Evolutionary conservation across 1,284 basidiomycete genomes (phyloP).

Genomic region (Cutaneotrichosporon cavernicola): DNA sequence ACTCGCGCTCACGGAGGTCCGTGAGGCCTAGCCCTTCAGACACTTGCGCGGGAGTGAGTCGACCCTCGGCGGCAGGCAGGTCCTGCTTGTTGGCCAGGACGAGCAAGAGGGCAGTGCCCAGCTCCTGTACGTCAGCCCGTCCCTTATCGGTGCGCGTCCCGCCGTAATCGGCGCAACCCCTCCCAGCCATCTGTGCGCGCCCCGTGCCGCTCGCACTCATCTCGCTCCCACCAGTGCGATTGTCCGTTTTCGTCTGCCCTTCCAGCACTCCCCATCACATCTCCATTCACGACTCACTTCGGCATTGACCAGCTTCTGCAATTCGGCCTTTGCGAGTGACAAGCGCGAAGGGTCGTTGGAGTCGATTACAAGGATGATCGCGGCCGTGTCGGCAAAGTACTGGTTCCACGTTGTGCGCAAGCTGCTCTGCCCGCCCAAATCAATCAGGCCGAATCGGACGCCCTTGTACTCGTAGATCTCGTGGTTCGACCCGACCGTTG

Average conservation of each 20-base stretch:
- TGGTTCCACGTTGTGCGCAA: slow-evolving; percentile 53
- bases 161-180: not conserved
- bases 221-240: not conserved
- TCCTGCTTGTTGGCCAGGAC: slow-evolving; percentile 59
- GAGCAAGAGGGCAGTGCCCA: slow-evolving; percentile 53
- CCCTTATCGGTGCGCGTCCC: not conserved
- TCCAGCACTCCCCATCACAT: not conserved
- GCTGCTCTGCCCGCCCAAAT: slow-evolving; percentile 56
- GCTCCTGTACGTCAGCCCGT: slow-evolving; percentile 33
- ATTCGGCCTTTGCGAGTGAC: slow-evolving; percentile 53
- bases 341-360: slow-evolving; percentile 56
- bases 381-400: slow-evolving; percentile 54
- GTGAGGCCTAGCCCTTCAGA: slow-evolving; percentile 56
- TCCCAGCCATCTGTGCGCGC: not conserved
- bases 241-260: not conserved
- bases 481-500: slow-evolving; percentile 56
- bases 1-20: slow-evolving; percentile 55
- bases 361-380: slow-evolving; percentile 58
- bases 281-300: slow-evolving; percentile 37
- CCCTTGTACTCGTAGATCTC: slow-evolving; percentile 57
- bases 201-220: not conserved
- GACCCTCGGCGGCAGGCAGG: slow-evolving; percentile 47
- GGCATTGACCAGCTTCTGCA: slow-evolving; percentile 50
- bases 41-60: slow-evolving; percentile 55
- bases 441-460: slow-evolving; percentile 55